These are phyloP conservation scores for Fraxinus nigra DNA, from an alignment of 305 asterid genomes.

Conservation along the genomic window DNA sequence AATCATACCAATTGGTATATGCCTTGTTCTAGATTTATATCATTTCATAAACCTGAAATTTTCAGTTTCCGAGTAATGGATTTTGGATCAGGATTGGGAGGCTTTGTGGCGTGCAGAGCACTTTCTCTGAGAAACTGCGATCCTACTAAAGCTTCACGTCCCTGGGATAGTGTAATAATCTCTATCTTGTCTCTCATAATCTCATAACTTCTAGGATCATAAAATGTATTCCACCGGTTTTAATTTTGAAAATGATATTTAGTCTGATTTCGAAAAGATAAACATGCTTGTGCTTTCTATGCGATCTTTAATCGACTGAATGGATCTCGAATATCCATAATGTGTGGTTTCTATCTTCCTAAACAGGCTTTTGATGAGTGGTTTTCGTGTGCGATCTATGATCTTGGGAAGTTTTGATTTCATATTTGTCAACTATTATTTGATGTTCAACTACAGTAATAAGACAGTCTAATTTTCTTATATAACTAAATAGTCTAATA, in stretches of 20 bases:
- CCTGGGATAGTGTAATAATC: constrained; percentile 86
- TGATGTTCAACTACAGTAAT: not conserved
- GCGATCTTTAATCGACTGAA: not conserved
- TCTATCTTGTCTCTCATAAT: constrained; percentile 17
- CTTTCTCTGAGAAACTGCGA: constrained; percentile 52
- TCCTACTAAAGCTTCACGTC: constrained; percentile 94
- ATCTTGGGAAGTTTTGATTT: constrained; percentile 50
- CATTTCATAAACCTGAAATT: constrained; percentile 1
- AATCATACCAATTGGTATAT: constrained; percentile 67
- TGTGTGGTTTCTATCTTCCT: not conserved
- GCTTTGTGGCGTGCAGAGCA: constrained; percentile 57
- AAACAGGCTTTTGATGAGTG: constrained; percentile 16
- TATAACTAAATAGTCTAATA: not conserved
- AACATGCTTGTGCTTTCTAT: constrained; percentile 8
- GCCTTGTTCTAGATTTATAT: constrained; percentile 7
- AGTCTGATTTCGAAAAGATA: not conserved
- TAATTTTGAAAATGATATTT: not conserved
- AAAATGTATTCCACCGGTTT: not conserved
- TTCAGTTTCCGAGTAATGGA: constrained; percentile 24
- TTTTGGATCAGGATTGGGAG: constrained; percentile 46
- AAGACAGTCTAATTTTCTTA: not conserved
- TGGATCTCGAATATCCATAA: not conserved
- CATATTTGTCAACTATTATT: constrained; percentile 12
- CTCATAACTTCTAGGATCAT: constrained; percentile 2
- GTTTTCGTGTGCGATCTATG: constrained; percentile 32